These are phyloP conservation scores for Castanea crenata DNA, from an alignment of 306 rosid genomes.

Conservation along the genomic window DNA sequence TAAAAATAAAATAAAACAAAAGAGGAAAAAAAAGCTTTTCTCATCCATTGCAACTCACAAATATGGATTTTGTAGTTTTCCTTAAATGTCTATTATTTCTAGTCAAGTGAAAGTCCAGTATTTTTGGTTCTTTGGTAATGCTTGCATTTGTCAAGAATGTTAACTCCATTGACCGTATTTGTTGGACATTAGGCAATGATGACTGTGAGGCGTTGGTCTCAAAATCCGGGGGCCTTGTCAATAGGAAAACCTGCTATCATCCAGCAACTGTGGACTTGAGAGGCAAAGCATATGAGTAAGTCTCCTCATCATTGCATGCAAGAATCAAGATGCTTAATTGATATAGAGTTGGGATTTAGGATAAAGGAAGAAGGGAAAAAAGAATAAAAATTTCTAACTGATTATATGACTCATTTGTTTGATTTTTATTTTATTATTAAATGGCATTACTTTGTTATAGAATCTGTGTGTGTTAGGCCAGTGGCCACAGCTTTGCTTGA, in stretches of 20 bases:
- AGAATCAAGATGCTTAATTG: background rate
- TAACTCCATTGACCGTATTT: constrained; percentile 17
- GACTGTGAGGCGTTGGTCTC: constrained; percentile 95
- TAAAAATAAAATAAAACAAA: too few species aligned
- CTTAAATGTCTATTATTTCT: background rate
- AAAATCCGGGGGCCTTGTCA: constrained; percentile 68
- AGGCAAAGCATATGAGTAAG: constrained; percentile 98
- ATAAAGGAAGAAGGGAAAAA: background rate
- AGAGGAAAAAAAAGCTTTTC: background rate
- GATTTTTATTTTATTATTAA: background rate
- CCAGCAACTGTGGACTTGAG: constrained; percentile 94
- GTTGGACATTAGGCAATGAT: constrained; percentile 71
- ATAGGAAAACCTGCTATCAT: constrained; percentile 97
- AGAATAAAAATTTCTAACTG: background rate
- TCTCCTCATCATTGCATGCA: background rate
- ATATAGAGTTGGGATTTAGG: background rate
- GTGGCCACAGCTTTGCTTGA: background rate
- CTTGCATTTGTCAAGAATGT: background rate
- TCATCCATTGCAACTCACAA: background rate
- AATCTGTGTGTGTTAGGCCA: too few species aligned
- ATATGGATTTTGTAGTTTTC: background rate
- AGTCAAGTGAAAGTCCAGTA: background rate
- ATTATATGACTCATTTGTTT: background rate
- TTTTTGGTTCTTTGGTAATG: constrained; percentile 3
- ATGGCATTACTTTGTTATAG: background rate